These are phyloP conservation scores for Helminthosporium solani DNA, from an alignment of 2,329 filamentous ascomycete species.

Conservation along the genomic window DNA sequence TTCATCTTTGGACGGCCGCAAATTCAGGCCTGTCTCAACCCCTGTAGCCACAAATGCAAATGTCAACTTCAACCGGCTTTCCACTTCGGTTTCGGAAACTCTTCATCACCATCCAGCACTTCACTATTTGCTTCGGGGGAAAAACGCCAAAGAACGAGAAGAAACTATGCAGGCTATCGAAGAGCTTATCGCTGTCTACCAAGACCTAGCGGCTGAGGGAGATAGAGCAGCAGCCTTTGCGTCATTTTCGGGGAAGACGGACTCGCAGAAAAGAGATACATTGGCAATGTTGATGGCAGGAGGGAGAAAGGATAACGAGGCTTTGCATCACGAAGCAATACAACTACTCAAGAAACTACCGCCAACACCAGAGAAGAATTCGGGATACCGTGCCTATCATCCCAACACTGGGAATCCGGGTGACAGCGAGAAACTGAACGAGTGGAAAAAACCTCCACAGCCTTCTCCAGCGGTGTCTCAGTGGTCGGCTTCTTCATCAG, in stretches of 20 bases:
- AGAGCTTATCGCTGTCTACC: constrained; percentile 35
- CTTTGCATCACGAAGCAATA: constrained; percentile 12
- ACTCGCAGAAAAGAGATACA: constrained; percentile 20
- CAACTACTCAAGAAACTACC: constrained; percentile 17
- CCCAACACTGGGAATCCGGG: constrained; percentile 17
- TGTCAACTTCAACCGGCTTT: constrained; percentile 1
- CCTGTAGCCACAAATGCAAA: too few species aligned
- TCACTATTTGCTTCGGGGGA: constrained; percentile 20
- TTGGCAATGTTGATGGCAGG: constrained; percentile 19
- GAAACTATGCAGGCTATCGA: constrained; percentile 37
- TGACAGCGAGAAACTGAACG: constrained; percentile 1
- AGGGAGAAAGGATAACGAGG: constrained; percentile 10
- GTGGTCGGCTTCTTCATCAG: constrained; percentile 30
- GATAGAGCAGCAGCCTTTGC: constrained; percentile 10
- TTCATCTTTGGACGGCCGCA: constrained; percentile 15
- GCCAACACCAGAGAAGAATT: constrained; percentile 14
- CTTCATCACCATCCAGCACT: constrained; percentile 25
- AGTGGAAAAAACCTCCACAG: constrained; percentile 4
- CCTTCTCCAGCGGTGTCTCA: constrained; percentile 9
- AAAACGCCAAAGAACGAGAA: constrained; percentile 20
- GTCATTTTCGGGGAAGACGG: constrained; percentile 8
- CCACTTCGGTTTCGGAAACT: constrained; percentile 7
- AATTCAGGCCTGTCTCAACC: constrained; percentile 23
- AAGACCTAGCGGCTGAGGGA: constrained; percentile 18
- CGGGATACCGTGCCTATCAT: constrained; percentile 18